phyloP scores from a whole-genome alignment of 352 stramenopile species.

The Globisporangium nodosum region DNA sequence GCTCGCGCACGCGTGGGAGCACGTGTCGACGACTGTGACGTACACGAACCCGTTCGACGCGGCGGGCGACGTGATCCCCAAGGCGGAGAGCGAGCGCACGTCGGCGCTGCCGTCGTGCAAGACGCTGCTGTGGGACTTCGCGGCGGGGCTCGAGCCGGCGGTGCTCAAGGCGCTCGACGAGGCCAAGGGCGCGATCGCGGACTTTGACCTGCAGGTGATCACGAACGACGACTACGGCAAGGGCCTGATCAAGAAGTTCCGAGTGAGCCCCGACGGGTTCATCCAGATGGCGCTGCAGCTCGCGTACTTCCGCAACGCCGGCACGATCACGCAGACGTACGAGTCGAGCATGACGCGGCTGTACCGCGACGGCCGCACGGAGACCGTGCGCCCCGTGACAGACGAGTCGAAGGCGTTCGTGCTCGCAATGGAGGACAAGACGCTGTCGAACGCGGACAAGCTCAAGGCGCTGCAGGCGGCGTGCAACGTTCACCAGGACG shows the following conservation, averaged over 20 bases:
- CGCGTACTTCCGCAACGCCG: slow-evolving; percentile 91
- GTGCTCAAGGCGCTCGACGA: slow-evolving; percentile 50
- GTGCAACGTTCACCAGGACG: slow-evolving; percentile 88
- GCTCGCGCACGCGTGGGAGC: slow-evolving; percentile 82
- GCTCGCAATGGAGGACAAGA: slow-evolving; percentile 75
- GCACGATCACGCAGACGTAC: slow-evolving; percentile 94
- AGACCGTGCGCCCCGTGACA: slow-evolving; percentile 89
- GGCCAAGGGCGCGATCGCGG: slow-evolving; percentile 57
- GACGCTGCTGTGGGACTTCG: slow-evolving; percentile 59
- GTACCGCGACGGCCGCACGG: slow-evolving; percentile 95
- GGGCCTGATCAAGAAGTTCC: slow-evolving; percentile 86
- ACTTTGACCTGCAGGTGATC: slow-evolving; percentile 90
- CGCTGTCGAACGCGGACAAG: slow-evolving; percentile 60
- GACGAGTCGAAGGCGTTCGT: slow-evolving; percentile 90
- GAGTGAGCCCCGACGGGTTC: slow-evolving; percentile 93
- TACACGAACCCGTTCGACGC: slow-evolving; percentile 52
- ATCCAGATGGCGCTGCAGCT: slow-evolving; percentile 97
- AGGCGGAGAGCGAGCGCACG: slow-evolving; percentile 38
- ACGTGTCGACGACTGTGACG: slow-evolving; percentile 59
- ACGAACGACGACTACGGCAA: slow-evolving; percentile 89
- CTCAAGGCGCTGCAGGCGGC: slow-evolving; percentile 85
- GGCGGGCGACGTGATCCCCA: slow-evolving; percentile 35
- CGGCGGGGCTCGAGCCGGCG: slow-evolving; percentile 38
- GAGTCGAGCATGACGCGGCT: slow-evolving; percentile 95
- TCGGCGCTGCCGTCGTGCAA: slow-evolving; percentile 45